Evolutionary conservation across 495 filamentous ascomycete genomes (phyloP), one percentile per base, ranked within the genome.

Genomic region (Hypoxylon subgilvum): DNA sequence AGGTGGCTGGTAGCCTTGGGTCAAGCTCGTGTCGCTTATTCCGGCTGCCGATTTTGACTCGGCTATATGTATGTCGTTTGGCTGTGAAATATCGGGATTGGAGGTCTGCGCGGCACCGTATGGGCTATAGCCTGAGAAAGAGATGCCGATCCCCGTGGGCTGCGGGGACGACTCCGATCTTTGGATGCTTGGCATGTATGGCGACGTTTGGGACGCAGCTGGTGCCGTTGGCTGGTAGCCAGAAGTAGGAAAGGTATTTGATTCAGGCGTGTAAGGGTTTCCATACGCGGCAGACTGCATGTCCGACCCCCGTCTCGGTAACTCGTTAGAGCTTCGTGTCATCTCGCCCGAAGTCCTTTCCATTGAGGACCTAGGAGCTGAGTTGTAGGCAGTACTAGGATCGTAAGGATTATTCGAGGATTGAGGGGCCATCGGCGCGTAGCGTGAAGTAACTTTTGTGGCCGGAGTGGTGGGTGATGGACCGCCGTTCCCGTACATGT

Each of bases 401-500:
- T 77, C 71, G 41, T 76, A 77, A 2, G 71, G 42, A 36, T 68
- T 52, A n/a, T 62, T 63, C 4, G 61, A 52, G 1, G 69, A 23
- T 28, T 71, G 71, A 41, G 66, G 54, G 27, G 69, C 52, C 27
- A 50, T 50, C 18, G 73, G 71, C 13, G 67, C 69, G 32, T 71
- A 76, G 6, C 70, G 55, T 16, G 62, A 54, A 39, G 60, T 38
- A 54, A 42, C 42, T 18, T 63, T 63, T 19, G 67, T 67, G 18
- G 51, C 61, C 76, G 82, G 64, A 43, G 27, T 36, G 14, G 48
- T 40, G n/a, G 63, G 63, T 27, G 63, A 57, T 7, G 43, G 47
- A 30, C 65, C 52, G 38, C 61, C 57, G 17, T 61, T 64, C 39
- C 74, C 78, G 19, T 84, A 80, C 3, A 83, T 86, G 65, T 96